phyloP scores from a whole-genome alignment of 2,329 filamentous ascomycete species.

The Coniochaeta ligniaria region DNA sequence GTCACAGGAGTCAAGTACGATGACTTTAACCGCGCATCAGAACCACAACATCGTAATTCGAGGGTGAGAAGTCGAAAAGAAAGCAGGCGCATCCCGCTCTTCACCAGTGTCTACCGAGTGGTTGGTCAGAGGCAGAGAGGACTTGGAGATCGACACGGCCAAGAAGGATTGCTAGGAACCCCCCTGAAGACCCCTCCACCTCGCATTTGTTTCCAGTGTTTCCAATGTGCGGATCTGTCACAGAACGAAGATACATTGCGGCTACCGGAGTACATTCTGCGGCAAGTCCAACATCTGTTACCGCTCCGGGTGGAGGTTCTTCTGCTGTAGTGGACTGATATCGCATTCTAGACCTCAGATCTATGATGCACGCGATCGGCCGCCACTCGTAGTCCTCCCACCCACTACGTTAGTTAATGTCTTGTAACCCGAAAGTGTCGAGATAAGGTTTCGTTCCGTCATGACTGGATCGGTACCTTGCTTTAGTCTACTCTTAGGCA shows the following conservation, averaged over 20 bases:
- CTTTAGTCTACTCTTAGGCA: not conserved
- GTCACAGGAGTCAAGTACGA: not conserved
- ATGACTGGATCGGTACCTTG: not conserved
- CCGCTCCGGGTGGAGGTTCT: not conserved
- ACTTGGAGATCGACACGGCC: not conserved
- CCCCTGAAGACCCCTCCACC: not conserved
- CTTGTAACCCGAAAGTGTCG: not conserved
- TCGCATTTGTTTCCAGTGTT: conserved; percentile 12
- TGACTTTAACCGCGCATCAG: not conserved
- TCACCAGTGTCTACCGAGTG: not conserved
- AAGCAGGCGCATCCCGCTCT: not conserved
- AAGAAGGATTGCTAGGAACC: not conserved
- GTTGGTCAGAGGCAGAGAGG: not conserved
- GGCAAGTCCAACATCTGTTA: not conserved
- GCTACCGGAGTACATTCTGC: not conserved
- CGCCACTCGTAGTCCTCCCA: not conserved
- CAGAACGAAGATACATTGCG: conserved; percentile 9
- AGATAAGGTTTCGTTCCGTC: not conserved
- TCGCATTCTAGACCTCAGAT: not conserved
- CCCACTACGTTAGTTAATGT: not conserved
- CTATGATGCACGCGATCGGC: not conserved
- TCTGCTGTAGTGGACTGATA: not conserved
- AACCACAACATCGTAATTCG: not conserved
- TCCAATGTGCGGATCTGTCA: conserved; percentile 25
- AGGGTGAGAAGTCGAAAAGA: not conserved